Base-by-base conservation (phyloP, 495 filamentous ascomycete genomes). In the Talaromyces ruber region DNA sequence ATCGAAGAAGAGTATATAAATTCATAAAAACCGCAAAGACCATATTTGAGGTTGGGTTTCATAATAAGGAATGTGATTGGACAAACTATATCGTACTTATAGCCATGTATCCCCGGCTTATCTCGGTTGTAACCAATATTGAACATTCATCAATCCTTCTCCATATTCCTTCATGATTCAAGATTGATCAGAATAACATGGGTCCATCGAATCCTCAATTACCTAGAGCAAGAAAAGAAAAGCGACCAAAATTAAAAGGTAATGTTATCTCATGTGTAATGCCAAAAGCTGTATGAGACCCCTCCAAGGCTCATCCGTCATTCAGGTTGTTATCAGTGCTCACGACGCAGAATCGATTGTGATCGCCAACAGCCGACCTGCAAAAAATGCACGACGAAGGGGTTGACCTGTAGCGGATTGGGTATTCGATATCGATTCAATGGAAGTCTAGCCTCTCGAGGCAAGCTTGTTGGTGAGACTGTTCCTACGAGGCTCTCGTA, bases 261-360 rank as follows among this genome's bases (percentile, higher is more conserved):
- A 34, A 32, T 6, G 3, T 43, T 43, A 5, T 16, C 39, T 2
- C 16, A 5, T 43, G n/a, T 32, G 4, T 32, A 32, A 4, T 4
- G 9, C 4, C 39, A n/a, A 43, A 5, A 3, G 39, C 39, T n/a
- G 39, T 43, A 9, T 16, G 30, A 32, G 30, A 9, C 4, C 4
- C 30, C 4, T 32, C 4, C 39, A 7, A 47, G 21, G 43, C 43
- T 47, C n/a, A 47, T 47, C 16, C 43, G 2, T 21, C 18, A 6
- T 47, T n/a, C 12, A 64, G 63, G 63, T 29, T 65, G 63, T 57
- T 55, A 65, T 34, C 59, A 65, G 32, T 65, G 63, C 43, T 65
- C 63, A 11, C 60, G 62, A 25, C 60, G 63, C 25, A 60, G 63
- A 30, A 62, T 65, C 14, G 45, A 65, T 39, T 65, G 63, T 25